phyloP scores from a whole-genome alignment of 805 yeast species.

The Millerozyma acaciae region DNA sequence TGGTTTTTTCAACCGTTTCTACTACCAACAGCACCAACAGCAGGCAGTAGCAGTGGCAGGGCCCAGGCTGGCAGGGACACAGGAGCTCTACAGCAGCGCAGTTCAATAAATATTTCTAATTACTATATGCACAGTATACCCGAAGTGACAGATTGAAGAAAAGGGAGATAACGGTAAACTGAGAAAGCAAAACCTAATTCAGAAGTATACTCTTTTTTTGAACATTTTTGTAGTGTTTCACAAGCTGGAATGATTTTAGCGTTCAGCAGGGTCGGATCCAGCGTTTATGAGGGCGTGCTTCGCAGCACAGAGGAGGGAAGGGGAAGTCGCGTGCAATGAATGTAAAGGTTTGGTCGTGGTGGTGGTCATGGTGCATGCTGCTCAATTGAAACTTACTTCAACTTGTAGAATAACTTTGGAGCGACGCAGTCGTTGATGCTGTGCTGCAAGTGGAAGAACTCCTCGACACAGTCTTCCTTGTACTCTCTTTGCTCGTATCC shows the following conservation, averaged over 20 bases:
- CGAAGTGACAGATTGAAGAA: constrained; percentile 2
- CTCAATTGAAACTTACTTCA: constrained; percentile 49
- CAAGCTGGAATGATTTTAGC: no score
- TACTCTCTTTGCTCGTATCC: constrained; percentile 74
- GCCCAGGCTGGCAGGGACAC: background rate
- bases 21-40: no score
- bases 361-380: no score
- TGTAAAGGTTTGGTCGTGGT: no score
- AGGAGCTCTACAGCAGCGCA: background rate
- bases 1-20: constrained; percentile 1
- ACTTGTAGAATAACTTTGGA: constrained; percentile 81
- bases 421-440: constrained; percentile 89
- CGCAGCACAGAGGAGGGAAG: background rate
- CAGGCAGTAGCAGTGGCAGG: background rate
- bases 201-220: background rate
- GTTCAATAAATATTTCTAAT: constrained; percentile 5
- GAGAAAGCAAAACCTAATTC: background rate
- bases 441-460: constrained; percentile 94
- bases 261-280: no score
- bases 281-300: no score
- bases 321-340: background rate
- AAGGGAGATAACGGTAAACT: constrained; percentile 2
- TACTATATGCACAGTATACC: constrained; percentile 9
- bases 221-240: no score
- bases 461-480: constrained; percentile 98